Evolutionary conservation across 116 monocot species (phyloP).

Genomic region (Cymodocea nodosa): DNA sequence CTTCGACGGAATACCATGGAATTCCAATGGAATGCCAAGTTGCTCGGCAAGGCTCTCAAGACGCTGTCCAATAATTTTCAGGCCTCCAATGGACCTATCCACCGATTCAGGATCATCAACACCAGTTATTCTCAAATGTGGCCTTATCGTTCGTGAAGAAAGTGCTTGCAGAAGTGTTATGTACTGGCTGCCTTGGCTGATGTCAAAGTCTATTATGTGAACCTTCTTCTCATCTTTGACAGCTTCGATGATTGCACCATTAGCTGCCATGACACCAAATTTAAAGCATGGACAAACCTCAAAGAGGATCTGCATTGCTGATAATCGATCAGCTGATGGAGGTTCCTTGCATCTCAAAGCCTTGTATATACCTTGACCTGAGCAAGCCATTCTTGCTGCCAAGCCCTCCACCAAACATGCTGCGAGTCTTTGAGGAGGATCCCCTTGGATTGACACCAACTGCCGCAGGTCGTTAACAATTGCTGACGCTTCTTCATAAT

Average conservation of each 20-base stretch:
- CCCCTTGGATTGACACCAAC: slow-evolving; percentile 83
- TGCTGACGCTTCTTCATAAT: slow-evolving; percentile 40
- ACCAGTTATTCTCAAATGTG: slow-evolving; percentile 66
- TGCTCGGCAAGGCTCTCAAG: slow-evolving; percentile 69
- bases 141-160: slow-evolving; percentile 19
- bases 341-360: slow-evolving; percentile 84
- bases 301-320: slow-evolving; percentile 95
- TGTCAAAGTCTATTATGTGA: slow-evolving; percentile 93
- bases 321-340: slow-evolving; percentile 52
- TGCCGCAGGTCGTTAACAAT: slow-evolving; percentile 61
- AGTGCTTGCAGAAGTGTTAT: slow-evolving; percentile 70
- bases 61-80: slow-evolving; percentile 66
- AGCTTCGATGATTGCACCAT: slow-evolving; percentile 71
- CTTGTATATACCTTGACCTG: slow-evolving; percentile 75
- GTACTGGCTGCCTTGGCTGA: slow-evolving; percentile 94
- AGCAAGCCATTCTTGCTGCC: slow-evolving; percentile 69
- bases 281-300: slow-evolving; percentile 95
- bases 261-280: slow-evolving; percentile 94
- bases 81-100: slow-evolving; percentile 70
- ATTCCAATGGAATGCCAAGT: slow-evolving; percentile 58
- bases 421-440: slow-evolving; percentile 79
- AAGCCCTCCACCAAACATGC: slow-evolving; percentile 92
- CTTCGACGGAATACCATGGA: slow-evolving; percentile 46
- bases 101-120: slow-evolving; percentile 95
- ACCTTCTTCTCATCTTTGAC: slow-evolving; percentile 60